Conservation (phyloP, 1,284 basidiomycete species). For the Salmacisia buchloeana region DNA sequence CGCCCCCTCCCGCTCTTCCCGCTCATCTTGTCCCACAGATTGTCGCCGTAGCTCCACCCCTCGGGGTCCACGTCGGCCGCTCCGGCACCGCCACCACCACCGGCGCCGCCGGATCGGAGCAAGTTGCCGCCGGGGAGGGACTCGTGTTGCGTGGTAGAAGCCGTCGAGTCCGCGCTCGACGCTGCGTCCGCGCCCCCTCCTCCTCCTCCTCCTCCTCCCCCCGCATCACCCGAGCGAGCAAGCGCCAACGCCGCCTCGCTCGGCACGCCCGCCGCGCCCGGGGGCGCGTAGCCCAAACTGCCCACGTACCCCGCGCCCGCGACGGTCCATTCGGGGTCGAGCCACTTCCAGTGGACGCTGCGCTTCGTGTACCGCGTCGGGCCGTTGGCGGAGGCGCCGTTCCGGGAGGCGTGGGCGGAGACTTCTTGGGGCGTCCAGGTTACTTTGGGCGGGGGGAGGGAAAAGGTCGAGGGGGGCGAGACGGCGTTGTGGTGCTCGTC, state of each 20-base stretch:
- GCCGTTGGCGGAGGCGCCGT: slow-evolving; percentile 24
- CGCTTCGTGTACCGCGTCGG: slow-evolving; percentile 31
- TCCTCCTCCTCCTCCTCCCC: neutral
- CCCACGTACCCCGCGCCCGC: slow-evolving; percentile 34
- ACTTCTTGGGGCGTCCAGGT: slow-evolving; percentile 32
- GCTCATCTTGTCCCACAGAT: slow-evolving; percentile 83
- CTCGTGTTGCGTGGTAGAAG: neutral
- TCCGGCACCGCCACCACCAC: neutral
- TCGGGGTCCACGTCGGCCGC: slow-evolving; percentile 66
- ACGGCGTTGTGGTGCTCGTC: slow-evolving; percentile 51
- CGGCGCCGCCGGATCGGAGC: too few species aligned
- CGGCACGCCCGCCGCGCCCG: neutral
- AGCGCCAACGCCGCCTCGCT: neutral
- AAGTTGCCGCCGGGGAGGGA: too few species aligned
- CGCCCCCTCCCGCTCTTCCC: slow-evolving; percentile 75
- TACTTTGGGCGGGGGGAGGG: slow-evolving; percentile 52
- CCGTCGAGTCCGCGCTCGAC: neutral
- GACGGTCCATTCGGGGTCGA: slow-evolving; percentile 53
- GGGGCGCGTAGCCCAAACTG: slow-evolving; percentile 4
- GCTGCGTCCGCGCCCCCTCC: neutral
- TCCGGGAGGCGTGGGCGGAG: neutral
- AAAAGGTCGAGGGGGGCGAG: slow-evolving; percentile 58
- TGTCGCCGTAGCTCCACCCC: slow-evolving; percentile 91
- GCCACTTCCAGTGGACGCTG: slow-evolving; percentile 52
- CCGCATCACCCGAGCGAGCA: neutral